These are phyloP conservation scores for Aspergillus oerlinghausenensis DNA, from an alignment of 2,329 filamentous ascomycete genomes.

Conservation along the genomic window DNA sequence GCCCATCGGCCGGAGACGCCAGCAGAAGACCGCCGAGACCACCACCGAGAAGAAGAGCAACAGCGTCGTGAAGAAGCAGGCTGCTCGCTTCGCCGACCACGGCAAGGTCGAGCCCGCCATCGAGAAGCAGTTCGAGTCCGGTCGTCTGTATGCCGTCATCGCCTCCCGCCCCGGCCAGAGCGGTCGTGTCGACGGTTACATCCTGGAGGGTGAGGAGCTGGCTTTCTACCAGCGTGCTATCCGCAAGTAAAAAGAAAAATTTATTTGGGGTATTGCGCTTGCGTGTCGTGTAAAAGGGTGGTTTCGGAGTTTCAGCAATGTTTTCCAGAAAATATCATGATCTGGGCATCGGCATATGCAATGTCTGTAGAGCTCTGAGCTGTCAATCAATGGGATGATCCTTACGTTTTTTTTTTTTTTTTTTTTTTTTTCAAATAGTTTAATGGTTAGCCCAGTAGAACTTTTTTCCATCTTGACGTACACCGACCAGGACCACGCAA, in stretches of 20 bases:
- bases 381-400: conserved; percentile 33
- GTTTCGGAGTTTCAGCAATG: conserved; percentile 35
- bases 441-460: conserved; percentile 2
- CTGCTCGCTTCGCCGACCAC: conserved; percentile 69
- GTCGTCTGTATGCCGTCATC: conserved; percentile 92
- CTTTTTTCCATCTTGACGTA: no score
- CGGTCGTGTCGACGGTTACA: conserved; percentile 93
- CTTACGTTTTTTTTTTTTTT: conserved; percentile 12
- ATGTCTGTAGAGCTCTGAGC: conserved; percentile 39
- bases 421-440: conserved; percentile 5
- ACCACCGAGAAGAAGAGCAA: conserved; percentile 84
- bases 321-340: conserved; percentile 30
- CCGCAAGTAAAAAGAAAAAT: conserved; percentile 72
- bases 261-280: conserved; percentile 18
- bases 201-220: conserved; percentile 98
- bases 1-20: conserved; percentile 80
- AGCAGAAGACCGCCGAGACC: conserved; percentile 62
- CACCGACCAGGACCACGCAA: no score
- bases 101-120: conserved; percentile 92
- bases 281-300: conserved; percentile 24
- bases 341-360: conserved; percentile 1
- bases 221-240: conserved; percentile 99
- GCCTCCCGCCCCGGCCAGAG: conserved; percentile 93
- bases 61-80: conserved; percentile 94
- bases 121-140: conserved; percentile 99